These are phyloP conservation scores for Pleurotus salmoneostramineus DNA, from an alignment of 768 basidiomycete genomes.

Conservation along the genomic window DNA sequence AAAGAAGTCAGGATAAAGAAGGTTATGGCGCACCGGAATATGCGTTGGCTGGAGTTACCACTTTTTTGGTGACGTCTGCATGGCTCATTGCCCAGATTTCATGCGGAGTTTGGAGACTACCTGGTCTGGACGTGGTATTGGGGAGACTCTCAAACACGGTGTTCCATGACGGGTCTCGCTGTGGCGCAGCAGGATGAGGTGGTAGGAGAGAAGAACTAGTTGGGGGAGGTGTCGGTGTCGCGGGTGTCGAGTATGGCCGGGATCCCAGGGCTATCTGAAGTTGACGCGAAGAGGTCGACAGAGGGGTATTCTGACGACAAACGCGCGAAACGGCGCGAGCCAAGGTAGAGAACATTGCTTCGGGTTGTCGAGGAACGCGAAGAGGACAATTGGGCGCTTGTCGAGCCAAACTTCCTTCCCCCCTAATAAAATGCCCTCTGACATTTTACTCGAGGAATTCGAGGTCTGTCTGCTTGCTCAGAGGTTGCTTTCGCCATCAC, in stretches of 20 bases:
- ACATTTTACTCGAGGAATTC: slow-evolving; percentile 81
- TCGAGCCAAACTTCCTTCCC: not conserved
- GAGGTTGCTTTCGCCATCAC: slow-evolving; percentile 4
- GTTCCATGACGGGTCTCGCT: not conserved
- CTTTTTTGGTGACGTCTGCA: slow-evolving; percentile 10
- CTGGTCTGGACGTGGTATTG: not conserved
- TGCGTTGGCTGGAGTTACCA: slow-evolving; percentile 37
- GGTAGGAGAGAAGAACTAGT: not conserved
- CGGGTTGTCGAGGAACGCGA: not conserved
- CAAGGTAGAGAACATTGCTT: not conserved
- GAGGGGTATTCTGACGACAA: not conserved
- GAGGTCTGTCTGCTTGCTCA: slow-evolving; percentile 52
- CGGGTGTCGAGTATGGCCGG: not conserved
- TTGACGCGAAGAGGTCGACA: not conserved
- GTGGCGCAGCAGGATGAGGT: not conserved
- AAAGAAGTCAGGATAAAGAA: not conserved
- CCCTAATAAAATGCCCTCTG: slow-evolving; percentile 47
- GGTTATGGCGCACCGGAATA: slow-evolving; percentile 47
- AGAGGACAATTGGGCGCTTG: not conserved
- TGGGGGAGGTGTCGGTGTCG: not conserved
- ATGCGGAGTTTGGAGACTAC: slow-evolving; percentile 22
- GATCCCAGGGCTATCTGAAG: not conserved
- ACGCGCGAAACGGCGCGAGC: not conserved
- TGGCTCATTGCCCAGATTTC: slow-evolving; percentile 37
- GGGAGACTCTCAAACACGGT: not conserved